phyloP scores from a whole-genome alignment of 352 stramenopile species.

The Globisporangium solare region DNA sequence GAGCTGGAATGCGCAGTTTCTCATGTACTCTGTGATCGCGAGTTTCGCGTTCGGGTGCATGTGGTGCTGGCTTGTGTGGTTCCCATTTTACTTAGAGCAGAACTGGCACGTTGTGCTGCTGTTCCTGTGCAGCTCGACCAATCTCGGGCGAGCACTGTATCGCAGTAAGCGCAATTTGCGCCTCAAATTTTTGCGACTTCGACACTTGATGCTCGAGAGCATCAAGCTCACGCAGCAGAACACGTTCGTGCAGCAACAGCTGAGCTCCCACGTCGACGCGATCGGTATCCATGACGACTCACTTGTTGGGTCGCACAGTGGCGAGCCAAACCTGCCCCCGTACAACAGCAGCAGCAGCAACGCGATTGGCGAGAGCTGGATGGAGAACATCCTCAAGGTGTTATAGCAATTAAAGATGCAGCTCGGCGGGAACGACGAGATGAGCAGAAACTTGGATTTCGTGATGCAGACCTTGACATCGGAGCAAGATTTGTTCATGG shows the following conservation, averaged over 20 bases:
- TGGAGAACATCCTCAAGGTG: slow-evolving; percentile 69
- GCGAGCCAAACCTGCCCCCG: neutral
- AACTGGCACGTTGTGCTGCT: slow-evolving; percentile 53
- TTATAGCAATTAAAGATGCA: slow-evolving; percentile 43
- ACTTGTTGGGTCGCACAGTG: neutral
- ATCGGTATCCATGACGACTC: slow-evolving; percentile 36
- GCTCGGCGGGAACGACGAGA: slow-evolving; percentile 28
- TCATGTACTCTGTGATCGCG: slow-evolving; percentile 29
- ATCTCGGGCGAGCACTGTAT: slow-evolving; percentile 40
- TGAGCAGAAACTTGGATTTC: slow-evolving; percentile 48
- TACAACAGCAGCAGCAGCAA: neutral
- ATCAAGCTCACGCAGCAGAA: slow-evolving; percentile 56
- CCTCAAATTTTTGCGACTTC: slow-evolving; percentile 46
- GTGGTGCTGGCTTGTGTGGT: slow-evolving; percentile 25
- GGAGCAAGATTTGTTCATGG: slow-evolving; percentile 61
- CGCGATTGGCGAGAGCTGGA: slow-evolving; percentile 53
- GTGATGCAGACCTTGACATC: slow-evolving; percentile 63
- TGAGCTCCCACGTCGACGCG: slow-evolving; percentile 57
- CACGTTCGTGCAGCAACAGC: slow-evolving; percentile 57
- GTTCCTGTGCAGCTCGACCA: slow-evolving; percentile 28
- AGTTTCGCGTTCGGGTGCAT: slow-evolving; percentile 21
- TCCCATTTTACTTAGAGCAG: slow-evolving; percentile 18
- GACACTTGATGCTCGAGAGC: slow-evolving; percentile 61
- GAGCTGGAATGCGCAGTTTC: slow-evolving; percentile 57
- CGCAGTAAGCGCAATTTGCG: slow-evolving; percentile 33